A percentile compares a stretch with the other conserved stretches of the same genome.
Conservation (phyloP, 2,329 filamentous ascomycete genomes). For the Fusarium foetens region DNA sequence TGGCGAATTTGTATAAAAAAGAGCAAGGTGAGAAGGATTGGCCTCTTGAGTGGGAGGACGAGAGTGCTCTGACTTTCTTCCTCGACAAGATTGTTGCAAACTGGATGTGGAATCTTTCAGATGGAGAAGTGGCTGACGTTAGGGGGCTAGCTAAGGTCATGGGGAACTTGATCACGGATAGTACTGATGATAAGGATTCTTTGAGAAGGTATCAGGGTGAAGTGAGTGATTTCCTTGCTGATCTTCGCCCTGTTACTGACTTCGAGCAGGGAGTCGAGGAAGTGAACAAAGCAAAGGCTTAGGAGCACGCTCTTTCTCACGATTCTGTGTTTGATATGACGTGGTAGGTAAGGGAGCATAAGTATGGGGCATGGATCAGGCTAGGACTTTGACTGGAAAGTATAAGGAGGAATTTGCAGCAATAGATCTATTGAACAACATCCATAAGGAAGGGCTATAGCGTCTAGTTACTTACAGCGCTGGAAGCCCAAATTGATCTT, state of each 20-base stretch:
- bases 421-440: not conserved
- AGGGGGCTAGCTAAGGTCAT: not conserved
- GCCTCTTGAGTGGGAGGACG: not conserved
- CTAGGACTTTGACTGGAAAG: fast-evolving
- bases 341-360: not conserved
- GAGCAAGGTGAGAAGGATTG: not conserved
- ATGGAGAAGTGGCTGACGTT: no score
- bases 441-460: fast-evolving
- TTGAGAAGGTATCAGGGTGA: no score
- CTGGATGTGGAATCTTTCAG: not conserved
- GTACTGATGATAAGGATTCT: no score
- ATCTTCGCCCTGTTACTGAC: not conserved
- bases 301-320: not conserved
- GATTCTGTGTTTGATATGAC: no score
- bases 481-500: not conserved
- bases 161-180: no score
- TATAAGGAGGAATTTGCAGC: not conserved
- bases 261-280: not conserved
- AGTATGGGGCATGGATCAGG: no score
- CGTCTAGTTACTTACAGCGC: fast-evolving
- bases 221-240: not conserved
- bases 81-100: not conserved
- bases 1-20: not conserved
- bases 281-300: not conserved
- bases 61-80: not conserved